Conservation (phyloP, 2,329 filamentous ascomycete species). For the Sclerotinia sclerotiorum region DNA sequence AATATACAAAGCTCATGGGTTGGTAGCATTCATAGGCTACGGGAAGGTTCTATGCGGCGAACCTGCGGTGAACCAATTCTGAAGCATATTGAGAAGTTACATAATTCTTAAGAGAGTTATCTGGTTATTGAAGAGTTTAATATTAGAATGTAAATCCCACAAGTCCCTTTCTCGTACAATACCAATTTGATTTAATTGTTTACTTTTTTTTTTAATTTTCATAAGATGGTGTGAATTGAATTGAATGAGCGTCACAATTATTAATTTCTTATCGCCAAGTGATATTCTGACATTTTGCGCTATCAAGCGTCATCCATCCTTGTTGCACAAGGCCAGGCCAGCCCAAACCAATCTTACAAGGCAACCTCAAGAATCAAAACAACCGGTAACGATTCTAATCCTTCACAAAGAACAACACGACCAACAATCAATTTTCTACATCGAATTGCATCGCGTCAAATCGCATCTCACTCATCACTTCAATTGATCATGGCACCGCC, state of each 20-base stretch:
- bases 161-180: slow-evolving; percentile 12
- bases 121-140: slow-evolving; percentile 19
- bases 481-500: slow-evolving; percentile 57
- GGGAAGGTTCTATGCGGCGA: not conserved
- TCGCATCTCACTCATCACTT: slow-evolving; percentile 3
- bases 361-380: slow-evolving; percentile 14
- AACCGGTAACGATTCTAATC: not conserved
- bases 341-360: slow-evolving; percentile 1
- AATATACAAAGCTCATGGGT: slow-evolving; percentile 20
- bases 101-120: slow-evolving; percentile 18
- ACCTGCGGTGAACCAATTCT: slow-evolving; percentile 13
- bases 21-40: slow-evolving; percentile 22
- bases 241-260: not conserved
- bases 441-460: slow-evolving; percentile 1
- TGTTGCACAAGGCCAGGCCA: not conserved
- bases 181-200: slow-evolving; percentile 10
- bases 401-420: slow-evolving; percentile 9
- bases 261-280: slow-evolving; percentile 21
- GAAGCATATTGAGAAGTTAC: slow-evolving; percentile 22
- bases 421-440: slow-evolving; percentile 7
- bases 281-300: slow-evolving; percentile 16
- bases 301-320: slow-evolving; percentile 21
- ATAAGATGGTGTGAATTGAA: not conserved
- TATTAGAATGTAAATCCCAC: slow-evolving; percentile 14
- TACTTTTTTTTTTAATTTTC: not conserved